Conservation (phyloP, 805 yeast genomes). For the Yarrowia sp. region DNA sequence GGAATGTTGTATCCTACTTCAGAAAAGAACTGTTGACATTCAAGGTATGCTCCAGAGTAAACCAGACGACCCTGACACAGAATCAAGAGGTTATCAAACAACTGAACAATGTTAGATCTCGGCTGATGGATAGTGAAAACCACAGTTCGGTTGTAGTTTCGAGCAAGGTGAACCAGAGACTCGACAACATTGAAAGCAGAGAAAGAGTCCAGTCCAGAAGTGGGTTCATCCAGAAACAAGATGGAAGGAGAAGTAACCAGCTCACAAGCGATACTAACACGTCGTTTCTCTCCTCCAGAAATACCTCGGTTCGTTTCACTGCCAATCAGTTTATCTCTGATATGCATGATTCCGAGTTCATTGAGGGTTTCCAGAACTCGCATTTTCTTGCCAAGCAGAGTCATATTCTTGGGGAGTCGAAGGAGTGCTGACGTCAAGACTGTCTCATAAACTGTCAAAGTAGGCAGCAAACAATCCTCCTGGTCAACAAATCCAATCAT, state of each 20-base stretch:
- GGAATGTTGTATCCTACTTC: conserved; percentile 82
- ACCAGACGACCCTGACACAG: conserved; percentile 82
- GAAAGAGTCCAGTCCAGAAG: conserved; percentile 92
- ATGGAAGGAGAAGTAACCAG: conserved; percentile 84
- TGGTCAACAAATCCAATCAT: conserved; percentile 94
- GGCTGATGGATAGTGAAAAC: conserved; percentile 97
- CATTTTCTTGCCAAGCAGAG: conserved; percentile 65
- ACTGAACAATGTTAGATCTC: conserved; percentile 87
- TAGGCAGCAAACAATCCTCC: conserved; percentile 86
- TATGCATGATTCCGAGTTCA: conserved; percentile 78
- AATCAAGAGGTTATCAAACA: conserved; percentile 78
- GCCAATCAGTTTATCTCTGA: conserved; percentile 84
- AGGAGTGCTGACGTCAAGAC: conserved; percentile 87
- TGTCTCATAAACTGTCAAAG: conserved; percentile 93
- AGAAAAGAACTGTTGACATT: conserved; percentile 72
- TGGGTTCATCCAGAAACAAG: conserved; percentile 84
- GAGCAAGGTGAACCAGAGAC: conserved; percentile 73
- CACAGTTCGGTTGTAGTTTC: conserved; percentile 79
- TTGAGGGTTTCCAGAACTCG: conserved; percentile 81
- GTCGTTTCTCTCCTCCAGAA: conserved; percentile 87
- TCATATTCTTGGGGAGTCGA: conserved; percentile 79
- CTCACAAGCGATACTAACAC: conserved; percentile 93
- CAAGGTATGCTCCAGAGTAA: conserved; percentile 80
- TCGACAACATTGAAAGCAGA: conserved; percentile 92
- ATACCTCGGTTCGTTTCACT: conserved; percentile 88